A percentile compares a stretch with the other conserved stretches of the same genome.
Conservation (phyloP, 2,329 filamentous ascomycete genomes). For the Hawksworthiomyces lignivorus region DNA sequence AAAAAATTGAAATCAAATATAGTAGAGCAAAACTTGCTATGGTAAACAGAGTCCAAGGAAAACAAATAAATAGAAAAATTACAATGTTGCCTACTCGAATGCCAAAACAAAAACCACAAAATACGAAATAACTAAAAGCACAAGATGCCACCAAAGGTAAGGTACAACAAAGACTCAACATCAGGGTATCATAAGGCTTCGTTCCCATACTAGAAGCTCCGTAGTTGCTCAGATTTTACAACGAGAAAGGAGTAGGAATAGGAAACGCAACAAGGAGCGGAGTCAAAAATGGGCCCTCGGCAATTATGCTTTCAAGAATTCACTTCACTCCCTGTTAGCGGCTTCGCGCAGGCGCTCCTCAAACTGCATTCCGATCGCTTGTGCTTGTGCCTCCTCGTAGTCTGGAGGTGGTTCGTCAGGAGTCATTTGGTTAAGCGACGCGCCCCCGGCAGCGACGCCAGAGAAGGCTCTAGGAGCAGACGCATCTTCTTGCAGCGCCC, state of each 20-base stretch:
- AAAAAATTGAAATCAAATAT: not conserved
- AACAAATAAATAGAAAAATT: no score
- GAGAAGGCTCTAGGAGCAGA: no score
- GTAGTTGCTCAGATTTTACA: not conserved
- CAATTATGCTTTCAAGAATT: not conserved
- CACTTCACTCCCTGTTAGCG: constrained; percentile 48
- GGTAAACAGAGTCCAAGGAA: no score
- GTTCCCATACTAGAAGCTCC: not conserved
- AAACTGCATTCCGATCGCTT: constrained; percentile 49
- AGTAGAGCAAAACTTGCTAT: no score
- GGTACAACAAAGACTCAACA: not conserved
- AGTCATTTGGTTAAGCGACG: constrained; percentile 1
- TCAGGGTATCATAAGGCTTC: constrained; percentile 13
- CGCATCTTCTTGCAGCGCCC: no score
- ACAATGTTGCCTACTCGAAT: no score
- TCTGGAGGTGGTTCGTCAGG: constrained; percentile 76
- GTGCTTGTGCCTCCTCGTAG: constrained; percentile 86
- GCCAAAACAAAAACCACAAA: not conserved
- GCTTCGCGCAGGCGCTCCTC: constrained; percentile 69
- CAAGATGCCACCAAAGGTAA: not conserved
- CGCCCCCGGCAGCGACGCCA: constrained; percentile 5
- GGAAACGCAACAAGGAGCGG: not conserved
- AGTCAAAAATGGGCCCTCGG: no score
- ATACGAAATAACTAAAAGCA: not conserved
- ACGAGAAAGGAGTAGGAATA: not conserved